Conservation (phyloP, 305 asterid genomes). For the Fraxinus baroniana region DNA sequence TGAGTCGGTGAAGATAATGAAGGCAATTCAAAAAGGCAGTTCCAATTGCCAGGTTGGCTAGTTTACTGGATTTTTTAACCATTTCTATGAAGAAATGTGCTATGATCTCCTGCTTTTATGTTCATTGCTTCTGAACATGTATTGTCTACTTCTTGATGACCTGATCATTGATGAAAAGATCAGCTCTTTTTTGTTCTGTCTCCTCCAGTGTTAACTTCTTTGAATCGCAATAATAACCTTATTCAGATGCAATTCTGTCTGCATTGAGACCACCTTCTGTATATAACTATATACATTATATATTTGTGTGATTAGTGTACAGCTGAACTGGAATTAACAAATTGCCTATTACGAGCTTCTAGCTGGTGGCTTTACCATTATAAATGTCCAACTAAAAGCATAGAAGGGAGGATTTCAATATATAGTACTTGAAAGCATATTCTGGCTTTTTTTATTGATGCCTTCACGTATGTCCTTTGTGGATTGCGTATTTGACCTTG, state of each 20-base stretch:
- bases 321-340: not conserved
- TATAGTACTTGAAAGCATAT: not conserved
- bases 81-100: not conserved
- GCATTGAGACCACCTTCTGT: not conserved
- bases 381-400: not conserved
- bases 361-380: not conserved
- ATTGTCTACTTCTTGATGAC: slow-evolving; percentile 1
- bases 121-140: not conserved
- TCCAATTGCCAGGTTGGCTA: slow-evolving; percentile 73
- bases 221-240: not conserved
- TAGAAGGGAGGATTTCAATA: not conserved
- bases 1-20: slow-evolving; percentile 74
- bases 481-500: slow-evolving; percentile 16
- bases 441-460: not conserved
- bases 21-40: slow-evolving; percentile 46
- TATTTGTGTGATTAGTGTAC: not conserved
- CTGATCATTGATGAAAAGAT: not conserved
- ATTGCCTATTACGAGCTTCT: not conserved
- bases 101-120: not conserved
- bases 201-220: not conserved
- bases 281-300: not conserved
- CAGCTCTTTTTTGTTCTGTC: not conserved
- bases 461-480: slow-evolving; percentile 3
- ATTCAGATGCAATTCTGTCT: not conserved
- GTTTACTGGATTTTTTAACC: not conserved